Conservation (phyloP, 805 yeast genomes). For the Nakazawaea sp. region DNA sequence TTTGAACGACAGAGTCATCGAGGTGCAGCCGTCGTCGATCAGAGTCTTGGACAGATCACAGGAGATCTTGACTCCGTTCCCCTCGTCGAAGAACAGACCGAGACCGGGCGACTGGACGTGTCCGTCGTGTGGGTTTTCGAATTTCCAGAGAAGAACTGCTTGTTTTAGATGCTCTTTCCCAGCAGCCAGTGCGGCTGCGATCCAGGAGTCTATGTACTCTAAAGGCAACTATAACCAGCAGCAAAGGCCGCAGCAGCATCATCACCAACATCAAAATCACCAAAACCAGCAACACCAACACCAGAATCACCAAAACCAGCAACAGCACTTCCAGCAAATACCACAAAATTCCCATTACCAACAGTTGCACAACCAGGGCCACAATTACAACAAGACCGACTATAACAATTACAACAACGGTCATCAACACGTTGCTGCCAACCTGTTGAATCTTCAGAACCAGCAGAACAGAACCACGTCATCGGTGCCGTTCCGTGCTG, state of each 20-base stretch:
- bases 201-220: constrained; percentile 53
- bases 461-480: constrained; percentile 18
- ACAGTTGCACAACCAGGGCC: constrained; percentile 11
- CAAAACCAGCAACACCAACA: constrained; percentile 3
- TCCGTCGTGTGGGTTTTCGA: constrained; percentile 91
- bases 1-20: constrained; percentile 67
- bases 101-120: constrained; percentile 99
- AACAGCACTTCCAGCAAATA: no score
- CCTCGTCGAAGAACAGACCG: constrained; percentile 77
- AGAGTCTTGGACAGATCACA: constrained; percentile 74
- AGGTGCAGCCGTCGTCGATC: constrained; percentile 81
- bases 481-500: constrained; percentile 90
- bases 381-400: not conserved
- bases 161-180: constrained; percentile 93
- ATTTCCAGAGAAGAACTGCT: constrained; percentile 89
- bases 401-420: constrained; percentile 8
- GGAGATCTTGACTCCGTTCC: constrained; percentile 78
- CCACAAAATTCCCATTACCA: no score
- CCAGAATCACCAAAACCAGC: constrained; percentile 10
- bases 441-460: constrained; percentile 14
- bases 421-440: constrained; percentile 14
- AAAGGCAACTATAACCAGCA: constrained; percentile 11
- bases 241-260: constrained; percentile 1
- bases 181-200: constrained; percentile 62
- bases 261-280: not conserved